phyloP scores from a whole-genome alignment of 2,329 filamentous ascomycete genomes.

The Trichoderma atroviride region DNA sequence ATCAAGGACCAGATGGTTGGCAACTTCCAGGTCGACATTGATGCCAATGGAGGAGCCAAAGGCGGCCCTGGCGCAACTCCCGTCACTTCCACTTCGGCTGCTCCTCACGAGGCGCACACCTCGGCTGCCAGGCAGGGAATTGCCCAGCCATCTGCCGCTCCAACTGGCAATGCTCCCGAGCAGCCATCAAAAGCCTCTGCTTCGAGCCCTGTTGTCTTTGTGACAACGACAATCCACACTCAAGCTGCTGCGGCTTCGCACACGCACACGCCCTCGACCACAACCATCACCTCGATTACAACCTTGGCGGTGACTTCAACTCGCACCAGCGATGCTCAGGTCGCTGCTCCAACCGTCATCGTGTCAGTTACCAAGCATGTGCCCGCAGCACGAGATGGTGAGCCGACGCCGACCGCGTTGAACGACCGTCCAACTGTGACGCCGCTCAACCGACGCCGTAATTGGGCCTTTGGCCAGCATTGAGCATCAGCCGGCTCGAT shows the following conservation, averaged over 20 bases:
- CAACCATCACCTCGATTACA: not conserved
- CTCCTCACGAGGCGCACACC: conserved; percentile 18
- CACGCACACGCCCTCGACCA: not conserved
- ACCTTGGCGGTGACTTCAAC: not conserved
- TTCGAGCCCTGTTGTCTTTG: conserved; percentile 4
- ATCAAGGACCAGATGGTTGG: conserved; percentile 50
- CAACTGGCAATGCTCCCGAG: conserved; percentile 36
- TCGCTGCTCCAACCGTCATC: not conserved
- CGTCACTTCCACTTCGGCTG: conserved; percentile 15
- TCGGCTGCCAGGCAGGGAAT: not conserved
- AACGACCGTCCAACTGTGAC: conserved; percentile 23
- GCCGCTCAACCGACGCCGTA: conserved; percentile 2
- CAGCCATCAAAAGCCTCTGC: conserved; percentile 17
- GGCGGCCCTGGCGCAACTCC: conserved; percentile 27
- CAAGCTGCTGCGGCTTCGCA: not conserved
- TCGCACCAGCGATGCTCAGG: not conserved
- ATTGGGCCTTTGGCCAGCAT: conserved; percentile 25
- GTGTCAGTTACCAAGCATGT: conserved; percentile 9
- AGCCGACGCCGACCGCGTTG: not conserved
- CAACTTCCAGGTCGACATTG: conserved; percentile 50
- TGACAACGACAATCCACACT: conserved; percentile 4
- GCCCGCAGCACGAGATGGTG: not conserved
- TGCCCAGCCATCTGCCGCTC: conserved; percentile 31
- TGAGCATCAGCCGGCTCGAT: not conserved
- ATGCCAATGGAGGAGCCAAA: conserved; percentile 31